Base-by-base conservation (phyloP, 2,329 filamentous ascomycete species). In the Fusarium chuoi region DNA sequence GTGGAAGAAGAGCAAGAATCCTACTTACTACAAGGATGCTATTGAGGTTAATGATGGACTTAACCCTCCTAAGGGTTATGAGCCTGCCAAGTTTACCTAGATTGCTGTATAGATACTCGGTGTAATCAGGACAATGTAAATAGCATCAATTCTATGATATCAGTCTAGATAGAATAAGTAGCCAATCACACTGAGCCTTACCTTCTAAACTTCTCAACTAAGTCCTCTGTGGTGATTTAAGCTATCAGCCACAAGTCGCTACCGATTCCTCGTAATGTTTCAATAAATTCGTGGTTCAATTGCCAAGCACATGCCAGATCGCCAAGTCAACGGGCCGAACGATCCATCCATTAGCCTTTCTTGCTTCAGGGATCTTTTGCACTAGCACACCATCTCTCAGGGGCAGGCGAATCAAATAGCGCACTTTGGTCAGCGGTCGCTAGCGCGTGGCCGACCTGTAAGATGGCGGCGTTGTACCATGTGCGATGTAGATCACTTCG, bases 21-120 rank as follows among this genome's bases (percentile, higher is more conserved):
- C 84, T 0, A 83, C 82, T 8, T 87, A 87, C 76, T 87, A 87
- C 70, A 74, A 77, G 66, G 79, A 82, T 69, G 79, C 76, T 33
- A 78, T 84, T 60, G 81, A 84, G 74, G 77, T 82, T 20, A 78
- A 82, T 1, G 85, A 87, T 64, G 85, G 85, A 6, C 75, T 83
- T 18, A 79, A 84, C 68, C 84, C 85, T 41, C 85, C 85, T 9
- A 55, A 77, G 62, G 84, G 81, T 1, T 87, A 84, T 63, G 70
- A 73, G 48, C 76, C 80, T 36, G 48, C 52, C 18, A 71, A 75
- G 64, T 67, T 60, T 20, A 72, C 67, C 35, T 61, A 65, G 24
- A 73, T 6, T 38, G 6, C 22, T 20, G 7, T 60, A 49, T 63
- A 68, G 22, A 39, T 26, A 13, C 11, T 26, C 9, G 18, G 26